These are phyloP conservation scores for Forsythia viridissima DNA, from an alignment of 257 asterid species.

Conservation along the genomic window DNA sequence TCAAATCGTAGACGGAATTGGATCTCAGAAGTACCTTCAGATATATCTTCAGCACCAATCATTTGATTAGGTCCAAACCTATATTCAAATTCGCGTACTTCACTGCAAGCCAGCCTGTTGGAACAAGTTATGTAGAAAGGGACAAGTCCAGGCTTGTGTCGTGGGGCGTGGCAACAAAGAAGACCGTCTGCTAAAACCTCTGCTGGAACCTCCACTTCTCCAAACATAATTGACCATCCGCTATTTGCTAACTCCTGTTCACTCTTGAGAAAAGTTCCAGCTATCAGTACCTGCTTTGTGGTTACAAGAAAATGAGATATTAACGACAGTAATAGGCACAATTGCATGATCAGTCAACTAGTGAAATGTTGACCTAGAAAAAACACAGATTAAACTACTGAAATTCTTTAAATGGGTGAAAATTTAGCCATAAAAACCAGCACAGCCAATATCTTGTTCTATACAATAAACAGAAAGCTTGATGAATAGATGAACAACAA, in stretches of 20 bases:
- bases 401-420: neutral
- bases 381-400: neutral
- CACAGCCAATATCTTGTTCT: neutral
- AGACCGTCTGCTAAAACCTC: constrained; percentile 63
- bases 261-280: constrained; percentile 68
- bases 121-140: constrained; percentile 82
- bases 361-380: constrained; percentile 15
- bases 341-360: constrained; percentile 6
- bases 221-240: constrained; percentile 91
- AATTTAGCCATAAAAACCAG: neutral
- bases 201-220: constrained; percentile 80
- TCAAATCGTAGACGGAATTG: constrained; percentile 64
- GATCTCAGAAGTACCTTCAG: constrained; percentile 39
- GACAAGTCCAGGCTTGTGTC: constrained; percentile 62
- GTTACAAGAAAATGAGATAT: constrained; percentile 15
- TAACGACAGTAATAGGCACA: constrained; percentile 8
- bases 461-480: neutral
- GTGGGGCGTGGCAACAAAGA: constrained; percentile 73
- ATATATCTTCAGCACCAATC: constrained; percentile 26
- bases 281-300: constrained; percentile 58
- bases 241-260: constrained; percentile 43
- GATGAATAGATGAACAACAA: neutral
- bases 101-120: constrained; percentile 86
- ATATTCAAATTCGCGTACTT: constrained; percentile 79
- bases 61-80: constrained; percentile 39